These are phyloP conservation scores for Scheffersomyces parashehatae DNA, from an alignment of 1,139 yeast species.

Conservation along the genomic window DNA sequence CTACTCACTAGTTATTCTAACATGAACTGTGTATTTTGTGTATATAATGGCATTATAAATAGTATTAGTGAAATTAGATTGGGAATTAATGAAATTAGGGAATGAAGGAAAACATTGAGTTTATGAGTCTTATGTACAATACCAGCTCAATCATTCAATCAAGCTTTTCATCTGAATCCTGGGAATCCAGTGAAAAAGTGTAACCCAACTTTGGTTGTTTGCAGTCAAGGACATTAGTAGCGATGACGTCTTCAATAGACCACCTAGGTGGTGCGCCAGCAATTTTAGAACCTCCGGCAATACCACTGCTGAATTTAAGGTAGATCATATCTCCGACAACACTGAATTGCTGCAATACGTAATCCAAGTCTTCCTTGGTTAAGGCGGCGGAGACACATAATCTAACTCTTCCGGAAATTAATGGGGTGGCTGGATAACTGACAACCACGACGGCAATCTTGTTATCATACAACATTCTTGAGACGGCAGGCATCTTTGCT, in stretches of 20 bases:
- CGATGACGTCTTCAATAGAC: conserved; percentile 75
- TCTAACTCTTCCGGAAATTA: conserved; percentile 86
- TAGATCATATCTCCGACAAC: conserved; percentile 78
- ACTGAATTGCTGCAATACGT: conserved; percentile 67
- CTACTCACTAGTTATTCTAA: too few relatives aligned
- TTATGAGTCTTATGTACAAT: too few relatives aligned
- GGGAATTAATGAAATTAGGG: too few relatives aligned
- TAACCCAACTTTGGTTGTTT: conserved; percentile 31
- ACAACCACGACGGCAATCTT: conserved; percentile 94
- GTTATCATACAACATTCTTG: conserved; percentile 74
- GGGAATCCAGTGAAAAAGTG: not conserved
- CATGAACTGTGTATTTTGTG: too few relatives aligned
- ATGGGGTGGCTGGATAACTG: conserved; percentile 97
- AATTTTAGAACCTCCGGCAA: conserved; percentile 63
- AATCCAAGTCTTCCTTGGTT: conserved; percentile 91
- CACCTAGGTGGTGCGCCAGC: conserved; percentile 71
- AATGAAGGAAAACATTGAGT: too few relatives aligned
- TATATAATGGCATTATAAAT: too few relatives aligned
- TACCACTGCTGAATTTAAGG: conserved; percentile 77
- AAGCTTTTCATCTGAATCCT: too few relatives aligned
- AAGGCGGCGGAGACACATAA: conserved; percentile 90
- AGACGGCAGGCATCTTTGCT: conserved; percentile 89
- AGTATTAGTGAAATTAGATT: too few relatives aligned
- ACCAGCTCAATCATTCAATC: too few relatives aligned
- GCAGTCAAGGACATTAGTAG: conserved; percentile 73